Base-by-base conservation (phyloP, 129 eudicot species). In the Scalesia atractyloides region DNA sequence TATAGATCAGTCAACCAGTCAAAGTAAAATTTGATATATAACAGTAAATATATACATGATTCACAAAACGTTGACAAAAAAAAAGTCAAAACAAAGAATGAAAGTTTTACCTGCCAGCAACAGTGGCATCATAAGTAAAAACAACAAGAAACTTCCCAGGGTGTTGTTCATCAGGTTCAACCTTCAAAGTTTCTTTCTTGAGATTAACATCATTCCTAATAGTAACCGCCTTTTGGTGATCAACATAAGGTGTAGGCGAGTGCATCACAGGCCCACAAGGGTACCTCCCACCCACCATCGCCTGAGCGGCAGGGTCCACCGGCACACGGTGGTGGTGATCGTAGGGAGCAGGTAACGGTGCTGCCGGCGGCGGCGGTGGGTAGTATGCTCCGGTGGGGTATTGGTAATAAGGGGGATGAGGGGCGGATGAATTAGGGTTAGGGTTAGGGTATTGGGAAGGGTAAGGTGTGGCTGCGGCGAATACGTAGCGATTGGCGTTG, bases 171-270 rank as follows among this genome's bases (percentile, higher is more conserved):
- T 94, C 99, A 13, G 91, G 73, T 53, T 84, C 97, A 37, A 94
- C 72, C 74, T 76, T 83, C 51, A 94, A 76, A 63, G 85, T 87
- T 72, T 90, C 99, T 59, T 94, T 94, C 82, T 90, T 94, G 63
- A 94, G 64, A 81, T 90, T 90, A 22, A 94, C 97, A 72, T 90
- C 99, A 39, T 88, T 90, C 34, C 97, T 61, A 3, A 94, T 90
- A 24, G 99, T 94, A 6, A 94, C 88, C 16, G 97, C 99, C 73
- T 94, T 94, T 81, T 94, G 97, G 59, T 90, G 99, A 85, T 94
- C 99, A 60, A 94, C 97, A 70, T 83, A 87, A 3, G 96, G 88
- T 12, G 87, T 66, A 9, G 87, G 86, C 1, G 91, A 60, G 26
- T 69, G 91, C 85, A 83, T 75, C 82, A 86, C 64, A 26, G 91